These are phyloP conservation scores for Globisporangium spinosum DNA, from an alignment of 352 stramenopile genomes.

Conservation along the genomic window DNA sequence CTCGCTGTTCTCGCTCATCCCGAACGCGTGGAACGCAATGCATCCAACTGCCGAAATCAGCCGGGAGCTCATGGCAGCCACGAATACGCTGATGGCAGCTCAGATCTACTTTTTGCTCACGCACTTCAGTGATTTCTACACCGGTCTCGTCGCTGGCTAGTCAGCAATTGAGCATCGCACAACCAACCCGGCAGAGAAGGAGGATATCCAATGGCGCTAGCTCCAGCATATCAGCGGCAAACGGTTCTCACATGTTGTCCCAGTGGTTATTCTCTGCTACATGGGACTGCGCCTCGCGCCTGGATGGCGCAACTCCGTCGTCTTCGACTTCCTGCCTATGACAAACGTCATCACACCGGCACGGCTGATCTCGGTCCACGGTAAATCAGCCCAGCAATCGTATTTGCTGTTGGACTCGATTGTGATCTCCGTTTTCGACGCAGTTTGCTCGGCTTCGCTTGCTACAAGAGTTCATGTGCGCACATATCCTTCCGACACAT, in stretches of 20 bases:
- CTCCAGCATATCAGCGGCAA: slow-evolving; percentile 10
- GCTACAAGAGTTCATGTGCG: slow-evolving; percentile 25
- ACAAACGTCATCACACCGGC: slow-evolving; percentile 35
- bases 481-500: slow-evolving; percentile 29
- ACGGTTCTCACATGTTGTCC: slow-evolving; percentile 9
- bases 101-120: slow-evolving; percentile 28
- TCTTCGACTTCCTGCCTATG: slow-evolving; percentile 42
- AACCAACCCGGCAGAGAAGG: slow-evolving; percentile 1
- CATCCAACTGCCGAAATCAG: not conserved
- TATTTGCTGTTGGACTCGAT: slow-evolving; percentile 22
- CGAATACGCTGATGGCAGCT: slow-evolving; percentile 27
- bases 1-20: slow-evolving; percentile 17
- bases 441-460: slow-evolving; percentile 21
- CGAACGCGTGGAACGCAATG: slow-evolving; percentile 23
- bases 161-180: slow-evolving; percentile 9
- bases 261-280: slow-evolving; percentile 23
- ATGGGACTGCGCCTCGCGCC: slow-evolving; percentile 25
- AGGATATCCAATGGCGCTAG: slow-evolving; percentile 6
- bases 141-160: slow-evolving; percentile 14
- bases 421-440: slow-evolving; percentile 25
- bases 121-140: slow-evolving; percentile 35
- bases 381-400: slow-evolving; percentile 14
- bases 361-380: slow-evolving; percentile 19
- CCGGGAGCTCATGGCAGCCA: slow-evolving; percentile 23
- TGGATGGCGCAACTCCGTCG: slow-evolving; percentile 25